These are phyloP conservation scores for Chlorella sp. DNA, from an alignment of 139 green algal genomes.

Conservation along the genomic window DNA sequence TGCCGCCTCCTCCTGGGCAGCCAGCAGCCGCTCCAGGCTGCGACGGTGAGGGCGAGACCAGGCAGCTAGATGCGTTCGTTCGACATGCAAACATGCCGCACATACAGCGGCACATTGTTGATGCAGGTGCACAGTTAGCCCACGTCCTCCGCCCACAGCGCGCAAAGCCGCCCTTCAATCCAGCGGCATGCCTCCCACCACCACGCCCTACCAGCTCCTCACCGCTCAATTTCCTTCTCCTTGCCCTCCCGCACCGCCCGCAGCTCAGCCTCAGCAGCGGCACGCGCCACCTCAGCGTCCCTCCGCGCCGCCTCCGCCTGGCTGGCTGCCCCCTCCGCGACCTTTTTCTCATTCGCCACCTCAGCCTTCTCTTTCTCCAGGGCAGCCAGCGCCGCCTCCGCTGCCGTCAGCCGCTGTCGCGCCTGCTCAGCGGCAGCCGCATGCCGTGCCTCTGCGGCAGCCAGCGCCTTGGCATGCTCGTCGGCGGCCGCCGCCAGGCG, in stretches of 20 bases:
- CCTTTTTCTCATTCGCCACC: not conserved
- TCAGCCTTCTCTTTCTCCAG: not conserved
- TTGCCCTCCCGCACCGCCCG: constrained; percentile 8
- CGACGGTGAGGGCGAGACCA: not conserved
- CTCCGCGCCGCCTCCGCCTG: not conserved
- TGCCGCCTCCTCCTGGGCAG: constrained; percentile 9
- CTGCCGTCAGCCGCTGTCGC: not conserved
- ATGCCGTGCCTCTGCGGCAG: not conserved
- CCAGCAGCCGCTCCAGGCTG: constrained; percentile 24
- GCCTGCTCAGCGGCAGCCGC: not conserved
- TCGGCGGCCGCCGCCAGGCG: not conserved
- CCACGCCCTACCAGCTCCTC: not conserved
- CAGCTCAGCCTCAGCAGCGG: constrained; percentile 1
- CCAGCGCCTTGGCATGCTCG: not conserved
- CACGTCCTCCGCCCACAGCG: not conserved
- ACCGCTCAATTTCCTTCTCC: constrained; percentile 7
- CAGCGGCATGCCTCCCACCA: not conserved
- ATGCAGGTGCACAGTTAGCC: not conserved
- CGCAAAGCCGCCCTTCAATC: too few relatives aligned
- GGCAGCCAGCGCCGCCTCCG: not conserved
- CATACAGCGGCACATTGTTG: not conserved
- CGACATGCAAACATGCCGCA: too few relatives aligned
- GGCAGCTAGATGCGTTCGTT: too few relatives aligned
- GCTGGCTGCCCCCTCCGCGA: not conserved
- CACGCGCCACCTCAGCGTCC: not conserved